Evolutionary conservation across 176 grass and related monocot genomes (phyloP).

Genomic region (Aegilops speltoides): DNA sequence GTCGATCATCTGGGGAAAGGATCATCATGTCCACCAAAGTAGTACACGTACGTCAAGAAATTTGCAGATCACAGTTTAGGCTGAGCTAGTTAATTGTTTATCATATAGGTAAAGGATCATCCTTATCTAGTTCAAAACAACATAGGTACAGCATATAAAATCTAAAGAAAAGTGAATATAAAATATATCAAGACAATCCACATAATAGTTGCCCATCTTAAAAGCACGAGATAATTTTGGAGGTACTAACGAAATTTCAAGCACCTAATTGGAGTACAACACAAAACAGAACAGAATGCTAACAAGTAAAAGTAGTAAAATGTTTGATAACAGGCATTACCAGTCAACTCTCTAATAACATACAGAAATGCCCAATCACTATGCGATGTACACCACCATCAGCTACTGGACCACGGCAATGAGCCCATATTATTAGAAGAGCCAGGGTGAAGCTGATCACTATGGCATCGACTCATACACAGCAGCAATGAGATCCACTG

Average conservation of each 20-base stretch:
- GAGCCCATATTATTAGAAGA: background rate
- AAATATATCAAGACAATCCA: background rate
- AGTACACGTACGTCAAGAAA: background rate
- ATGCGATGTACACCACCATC: background rate
- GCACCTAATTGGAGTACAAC: background rate
- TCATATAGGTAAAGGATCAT: conserved; percentile 6
- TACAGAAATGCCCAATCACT: too few species aligned
- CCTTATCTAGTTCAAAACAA: background rate
- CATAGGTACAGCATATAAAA: background rate
- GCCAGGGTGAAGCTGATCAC: background rate
- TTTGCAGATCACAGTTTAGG: too few species aligned
- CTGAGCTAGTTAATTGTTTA: background rate
- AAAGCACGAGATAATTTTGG: background rate
- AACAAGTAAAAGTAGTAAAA: background rate
- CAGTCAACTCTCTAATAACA: too few species aligned
- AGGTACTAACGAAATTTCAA: background rate
- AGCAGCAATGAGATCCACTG: conserved; percentile 27
- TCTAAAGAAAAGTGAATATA: background rate
- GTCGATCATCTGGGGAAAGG: conserved; percentile 58
- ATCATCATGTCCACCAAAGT: conserved; percentile 42
- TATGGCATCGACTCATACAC: conserved; percentile 32
- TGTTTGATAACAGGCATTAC: background rate
- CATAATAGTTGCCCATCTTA: background rate
- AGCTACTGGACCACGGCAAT: background rate
- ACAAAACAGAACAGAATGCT: background rate